Evolutionary conservation across 2,329 filamentous ascomycete species (phyloP), one percentile per base, ranked within the genome.

Genomic region (Colletotrichum ledebouriae): DNA sequence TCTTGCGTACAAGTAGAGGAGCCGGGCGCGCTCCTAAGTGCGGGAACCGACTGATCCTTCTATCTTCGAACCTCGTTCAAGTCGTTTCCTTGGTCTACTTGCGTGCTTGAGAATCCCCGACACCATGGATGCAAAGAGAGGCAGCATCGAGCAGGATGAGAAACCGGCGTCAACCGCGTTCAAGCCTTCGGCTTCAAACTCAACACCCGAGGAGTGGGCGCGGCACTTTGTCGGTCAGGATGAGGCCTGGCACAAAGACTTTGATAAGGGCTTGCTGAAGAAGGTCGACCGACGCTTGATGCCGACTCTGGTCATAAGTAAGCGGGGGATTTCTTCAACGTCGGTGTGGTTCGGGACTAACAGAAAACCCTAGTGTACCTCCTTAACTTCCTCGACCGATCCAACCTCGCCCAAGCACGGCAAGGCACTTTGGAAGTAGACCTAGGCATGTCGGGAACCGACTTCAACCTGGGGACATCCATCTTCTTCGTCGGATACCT

Each of bases 401-500:
- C 79, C 67, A 88, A 88, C 69, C 77, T 88, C 0, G 83, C 85
- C 0, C 85, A 88, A 72, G 86, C 86, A 0, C 80, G 86, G 4
- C 80, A 87, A 37, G 85, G 85, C 0, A 81, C 82, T 0, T 77
- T 89, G 0, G 86, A 89, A 65, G 64, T 78, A 22, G 87, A 89
- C 63, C 76, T 89, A 0, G 76, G 76, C 1, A 86, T 89, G 83
- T 78, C 73, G 6, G 85, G 85, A 7, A 88, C 85, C 2, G 84
- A 89, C 55, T 89, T 86, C 73, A 88, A 88, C 70, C 75, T 87
- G 2, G 83, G 83, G 11, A 86, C 84, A 4, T 84, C 82, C 68
- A 85, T 87, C 71, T 78, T 87, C 34, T 89, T 88, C 68, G 85
- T 88, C 1, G 84, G 87, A 3, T 90, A 90, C 71, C 77, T 90